Base-by-base conservation (phyloP, 2,329 filamentous ascomycete species). In the Epichloe uncinata region DNA sequence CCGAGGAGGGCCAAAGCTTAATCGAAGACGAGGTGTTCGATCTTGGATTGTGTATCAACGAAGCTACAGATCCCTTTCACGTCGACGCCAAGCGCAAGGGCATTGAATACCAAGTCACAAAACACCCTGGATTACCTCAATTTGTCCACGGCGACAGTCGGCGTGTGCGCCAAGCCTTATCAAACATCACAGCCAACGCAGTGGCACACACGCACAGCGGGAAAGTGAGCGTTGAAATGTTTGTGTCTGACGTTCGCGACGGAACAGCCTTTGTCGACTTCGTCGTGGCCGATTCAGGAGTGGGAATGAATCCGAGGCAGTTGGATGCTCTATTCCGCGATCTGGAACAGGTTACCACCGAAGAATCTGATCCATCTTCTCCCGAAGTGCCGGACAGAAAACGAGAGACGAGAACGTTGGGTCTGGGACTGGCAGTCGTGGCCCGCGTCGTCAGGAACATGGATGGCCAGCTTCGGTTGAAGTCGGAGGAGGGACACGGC, bases 371-470 rank as follows among this genome's bases (percentile, higher is more conserved):
- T n/a, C 57, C 51, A 20, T 58, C 36, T 36, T 48, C 52, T 16
- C 48, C 35, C 0, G 57, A 61, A 44, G n/a, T 65, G 40, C 51
- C 61, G 16, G 60, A 63, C 3, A 60, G 64, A 48, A 50, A 62
- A 13, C 54, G 53, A 40, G 56, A 69, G 18, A 53, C 63, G 16
- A 66, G 69, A 45, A 81, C 81, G 0, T 66, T 95, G 1, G 90
- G 90, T 0, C 74, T 95, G 9, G 90, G 89, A 0, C 73, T 95
- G n/a, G 89, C 89, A 0, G 74, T 94, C 12, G 89, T 95, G n/a
- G 85, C 87, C 15, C 79, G 89, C 37, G 87, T 88, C 36, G 75
- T 95, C 34, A 79, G 82, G n/a, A 95, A 89, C 60, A 93, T 95
- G 86, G 84, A 91, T 52, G 90, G 89, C 0, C 89, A 95, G 59